Percentiles rank a stretch among this genome's conserved stretches.
Conservation (phyloP, 306 rosid species). For the Dryas alaskensis region DNA sequence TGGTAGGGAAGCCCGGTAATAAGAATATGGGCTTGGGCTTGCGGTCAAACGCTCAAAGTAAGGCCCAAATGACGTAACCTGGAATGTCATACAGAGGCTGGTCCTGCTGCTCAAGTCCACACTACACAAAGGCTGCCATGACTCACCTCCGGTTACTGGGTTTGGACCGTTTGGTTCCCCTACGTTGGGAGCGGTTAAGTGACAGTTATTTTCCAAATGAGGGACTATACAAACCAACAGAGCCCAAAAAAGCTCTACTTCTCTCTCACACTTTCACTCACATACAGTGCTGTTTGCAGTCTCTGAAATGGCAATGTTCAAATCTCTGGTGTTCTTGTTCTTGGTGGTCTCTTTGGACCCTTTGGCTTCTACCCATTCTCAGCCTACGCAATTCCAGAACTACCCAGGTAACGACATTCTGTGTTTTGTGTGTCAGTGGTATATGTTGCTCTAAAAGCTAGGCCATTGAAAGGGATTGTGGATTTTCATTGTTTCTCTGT, state of each 20-base stretch:
- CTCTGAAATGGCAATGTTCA: conserved; percentile 22
- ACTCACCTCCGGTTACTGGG: not conserved
- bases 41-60: not conserved
- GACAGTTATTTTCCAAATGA: conserved; percentile 9
- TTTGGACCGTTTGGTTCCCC: not conserved
- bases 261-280: not conserved
- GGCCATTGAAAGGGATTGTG: not conserved
- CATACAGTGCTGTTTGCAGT: not conserved
- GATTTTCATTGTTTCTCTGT: not conserved
- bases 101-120: not conserved
- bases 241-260: not conserved
- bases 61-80: not conserved
- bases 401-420: conserved; percentile 2
- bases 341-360: conserved; percentile 5
- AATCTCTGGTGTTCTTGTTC: conserved; percentile 1
- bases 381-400: conserved; percentile 4
- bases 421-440: not conserved
- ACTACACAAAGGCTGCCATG: not conserved
- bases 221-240: not conserved
- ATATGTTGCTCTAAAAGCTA: not conserved
- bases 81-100: not conserved
- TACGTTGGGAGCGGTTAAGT: conserved; percentile 23
- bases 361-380: conserved; percentile 7
- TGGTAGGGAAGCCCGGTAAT: not conserved
- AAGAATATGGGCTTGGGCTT: not conserved